Conservation (phyloP, 768 basidiomycete genomes). For the Dioszegia hungarica region DNA sequence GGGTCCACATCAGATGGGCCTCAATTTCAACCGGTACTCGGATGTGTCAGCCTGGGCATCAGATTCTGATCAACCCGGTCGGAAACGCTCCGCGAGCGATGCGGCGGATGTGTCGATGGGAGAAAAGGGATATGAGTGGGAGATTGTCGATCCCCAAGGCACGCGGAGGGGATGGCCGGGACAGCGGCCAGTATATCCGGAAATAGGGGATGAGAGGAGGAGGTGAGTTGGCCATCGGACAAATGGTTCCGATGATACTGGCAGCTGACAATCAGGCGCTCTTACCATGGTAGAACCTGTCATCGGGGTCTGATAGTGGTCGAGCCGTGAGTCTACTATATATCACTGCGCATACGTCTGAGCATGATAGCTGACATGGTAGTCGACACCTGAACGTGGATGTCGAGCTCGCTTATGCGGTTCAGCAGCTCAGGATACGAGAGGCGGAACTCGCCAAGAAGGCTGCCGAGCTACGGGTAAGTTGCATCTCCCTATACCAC, state of each 20-base stretch:
- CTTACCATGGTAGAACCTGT: conserved; percentile 18
- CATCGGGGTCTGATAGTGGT: conserved; percentile 22
- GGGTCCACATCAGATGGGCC: too few species aligned
- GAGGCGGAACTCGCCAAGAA: conserved; percentile 24
- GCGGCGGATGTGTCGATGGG: conserved; percentile 37
- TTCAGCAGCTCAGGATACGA: conserved; percentile 23
- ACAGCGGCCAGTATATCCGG: too few species aligned
- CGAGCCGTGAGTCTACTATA: conserved; percentile 32
- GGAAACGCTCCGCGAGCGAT: conserved; percentile 37
- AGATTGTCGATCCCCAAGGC: conserved; percentile 33
- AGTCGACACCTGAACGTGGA: conserved; percentile 35
- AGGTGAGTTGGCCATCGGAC: too few species aligned
- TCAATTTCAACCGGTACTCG: too few species aligned
- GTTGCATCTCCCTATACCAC: neutral
- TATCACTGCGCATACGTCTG: too few species aligned
- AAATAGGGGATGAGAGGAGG: too few species aligned
- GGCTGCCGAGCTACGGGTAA: conserved; percentile 28
- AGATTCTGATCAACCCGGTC: conserved; percentile 16
- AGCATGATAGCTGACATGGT: too few species aligned
- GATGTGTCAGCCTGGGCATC: conserved; percentile 27
- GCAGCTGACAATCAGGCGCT: conserved; percentile 16
- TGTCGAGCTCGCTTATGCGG: conserved; percentile 30
- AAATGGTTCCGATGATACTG: neutral
- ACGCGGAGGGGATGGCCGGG: conserved; percentile 19
- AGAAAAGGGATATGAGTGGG: conserved; percentile 38